Base-by-base conservation (phyloP, 192 early-diverging fungal genomes). In the Coemansia reversa region DNA sequence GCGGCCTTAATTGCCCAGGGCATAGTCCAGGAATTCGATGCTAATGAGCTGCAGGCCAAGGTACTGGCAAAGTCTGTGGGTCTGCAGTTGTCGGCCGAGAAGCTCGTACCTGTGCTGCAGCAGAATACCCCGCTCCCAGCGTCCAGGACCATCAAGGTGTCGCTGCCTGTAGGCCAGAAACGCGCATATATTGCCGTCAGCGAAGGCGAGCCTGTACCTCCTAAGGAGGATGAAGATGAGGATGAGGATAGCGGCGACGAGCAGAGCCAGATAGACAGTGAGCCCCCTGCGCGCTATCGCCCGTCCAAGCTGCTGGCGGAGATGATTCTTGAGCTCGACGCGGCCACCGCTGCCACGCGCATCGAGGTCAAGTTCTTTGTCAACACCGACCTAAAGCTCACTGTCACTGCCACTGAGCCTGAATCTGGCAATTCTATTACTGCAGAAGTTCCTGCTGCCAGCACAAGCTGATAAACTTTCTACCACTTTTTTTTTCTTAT, bases 121-220 rank as follows among this genome's bases (percentile, higher is more conserved):
- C 84, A 88, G 68, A 86, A 92, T 65, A 92, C 93, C 14, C 89
- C 94, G 51, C 83, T 97, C 53, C 96, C 96, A 25, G 90, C 87
- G 49, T 84, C 87, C 59, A 88, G 94, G 51, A 71, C 87, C 18
- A 75, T 95, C 65, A 83, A 88, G 65, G 89, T 97, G 54, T 79
- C 85, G 20, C 81, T 89, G 60, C 79, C 86, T 23, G 74, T 63
- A 18, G 85, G 77, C 65, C 64, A 80, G 72, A 74, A 83, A 50
- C 86, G 85, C 51, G 86, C 89, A 19, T 95, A 90, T 76, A 65
- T 98, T 66, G 86, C 91, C 20, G 79, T 97, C 24, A 89, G 87
- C 70, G 93, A 98, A 84, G 91, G 91, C 64, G 91, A 95, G 66
- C 58, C 72, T 23, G 75, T 70, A 12, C 39, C 79, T 11, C 79